A percentile compares a stretch with the other conserved stretches of the same genome.
phyloP scores from a whole-genome alignment of 1,284 basidiomycete species.

The Papiliotrema flavescens region DNA sequence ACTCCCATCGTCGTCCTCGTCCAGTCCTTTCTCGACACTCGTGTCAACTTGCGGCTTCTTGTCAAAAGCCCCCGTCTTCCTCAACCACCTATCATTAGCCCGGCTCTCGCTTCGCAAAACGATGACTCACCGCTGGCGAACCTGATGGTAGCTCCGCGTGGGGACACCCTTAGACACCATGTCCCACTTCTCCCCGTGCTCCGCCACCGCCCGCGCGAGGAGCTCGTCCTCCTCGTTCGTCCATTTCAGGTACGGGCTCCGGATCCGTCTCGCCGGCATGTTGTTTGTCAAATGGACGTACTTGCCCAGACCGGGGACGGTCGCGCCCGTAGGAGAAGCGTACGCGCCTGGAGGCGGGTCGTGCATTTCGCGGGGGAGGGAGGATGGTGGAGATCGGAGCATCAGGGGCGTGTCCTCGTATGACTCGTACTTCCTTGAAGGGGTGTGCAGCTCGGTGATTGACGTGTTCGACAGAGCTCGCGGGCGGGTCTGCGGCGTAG shows the following conservation, averaged over 20 bases:
- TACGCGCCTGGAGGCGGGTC: conserved; percentile 16
- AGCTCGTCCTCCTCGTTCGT: conserved; percentile 48
- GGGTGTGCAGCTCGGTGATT: conserved; percentile 20
- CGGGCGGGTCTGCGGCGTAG: conserved; percentile 20
- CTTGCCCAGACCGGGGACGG: conserved; percentile 44
- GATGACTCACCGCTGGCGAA: conserved; percentile 35
- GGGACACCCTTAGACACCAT: conserved; percentile 46
- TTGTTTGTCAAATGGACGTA: conserved; percentile 43
- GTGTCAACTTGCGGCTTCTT: conserved; percentile 30
- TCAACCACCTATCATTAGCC: conserved; percentile 31
- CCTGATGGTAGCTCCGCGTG: conserved; percentile 47
- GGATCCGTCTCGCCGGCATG: conserved; percentile 38
- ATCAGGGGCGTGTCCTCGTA: neutral
- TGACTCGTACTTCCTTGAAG: conserved; percentile 10
- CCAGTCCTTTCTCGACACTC: neutral
- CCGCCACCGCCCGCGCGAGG: conserved; percentile 42
- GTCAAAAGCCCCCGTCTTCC: conserved; percentile 47
- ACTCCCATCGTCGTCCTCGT: conserved; percentile 9
- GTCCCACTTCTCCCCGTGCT: conserved; percentile 49
- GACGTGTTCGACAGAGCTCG: conserved; percentile 12
- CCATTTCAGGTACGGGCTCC: conserved; percentile 47
- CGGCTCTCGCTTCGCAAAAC: neutral
- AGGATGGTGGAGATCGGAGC: conserved; percentile 5
- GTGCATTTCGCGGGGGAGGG: conserved; percentile 1
- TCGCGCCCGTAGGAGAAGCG: conserved; percentile 33